Conservation (phyloP, 331 rosid genomes). For the Cydonia oblonga region DNA sequence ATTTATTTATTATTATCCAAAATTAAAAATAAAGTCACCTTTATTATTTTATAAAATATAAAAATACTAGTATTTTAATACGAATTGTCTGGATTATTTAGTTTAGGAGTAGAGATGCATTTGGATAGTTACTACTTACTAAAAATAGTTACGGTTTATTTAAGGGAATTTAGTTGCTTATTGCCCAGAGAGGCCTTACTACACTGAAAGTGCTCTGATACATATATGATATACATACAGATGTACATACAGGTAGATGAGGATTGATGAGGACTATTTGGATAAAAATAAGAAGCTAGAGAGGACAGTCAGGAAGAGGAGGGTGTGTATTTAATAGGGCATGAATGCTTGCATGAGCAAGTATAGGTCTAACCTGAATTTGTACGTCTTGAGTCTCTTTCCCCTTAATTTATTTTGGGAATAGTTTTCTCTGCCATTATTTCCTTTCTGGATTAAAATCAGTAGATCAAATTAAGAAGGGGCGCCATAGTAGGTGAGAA, state of each 20-base stretch:
- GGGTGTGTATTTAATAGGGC: conserved; percentile 25
- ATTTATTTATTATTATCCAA: too few species aligned
- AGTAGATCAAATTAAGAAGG: conserved; percentile 22
- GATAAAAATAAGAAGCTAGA: background rate
- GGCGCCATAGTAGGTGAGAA: conserved; percentile 37
- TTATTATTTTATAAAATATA: too few species aligned
- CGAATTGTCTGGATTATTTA: too few species aligned
- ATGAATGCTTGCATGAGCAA: conserved; percentile 28
- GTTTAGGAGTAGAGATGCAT: too few species aligned
- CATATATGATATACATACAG: too few species aligned
- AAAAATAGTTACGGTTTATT: too few species aligned
- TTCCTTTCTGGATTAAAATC: conserved; percentile 6
- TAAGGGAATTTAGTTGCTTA: too few species aligned
- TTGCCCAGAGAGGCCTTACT: too few species aligned
- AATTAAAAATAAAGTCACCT: too few species aligned
- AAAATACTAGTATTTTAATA: too few species aligned
- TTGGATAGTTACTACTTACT: too few species aligned
- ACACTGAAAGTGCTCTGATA: too few species aligned
- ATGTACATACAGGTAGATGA: background rate
- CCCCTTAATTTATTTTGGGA: background rate
- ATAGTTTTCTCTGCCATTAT: conserved; percentile 13
- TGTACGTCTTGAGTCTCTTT: conserved; percentile 14
- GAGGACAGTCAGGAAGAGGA: conserved; percentile 18
- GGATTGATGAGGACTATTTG: background rate
- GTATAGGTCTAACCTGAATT: conserved; percentile 30